These are phyloP conservation scores for Phytophthora tubulina DNA, from an alignment of 352 stramenopile species.

Conservation along the genomic window DNA sequence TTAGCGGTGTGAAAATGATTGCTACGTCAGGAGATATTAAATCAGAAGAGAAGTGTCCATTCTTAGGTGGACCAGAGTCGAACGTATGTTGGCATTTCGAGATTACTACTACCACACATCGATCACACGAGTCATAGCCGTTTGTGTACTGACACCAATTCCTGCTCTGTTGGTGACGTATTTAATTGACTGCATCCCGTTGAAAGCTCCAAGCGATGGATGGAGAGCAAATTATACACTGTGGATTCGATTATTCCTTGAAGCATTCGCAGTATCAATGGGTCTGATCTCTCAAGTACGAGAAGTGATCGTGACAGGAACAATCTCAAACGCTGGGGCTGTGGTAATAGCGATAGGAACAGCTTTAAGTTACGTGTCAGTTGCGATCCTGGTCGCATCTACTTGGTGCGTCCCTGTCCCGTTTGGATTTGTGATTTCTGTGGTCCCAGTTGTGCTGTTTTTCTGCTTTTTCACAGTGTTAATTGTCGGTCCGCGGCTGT, in stretches of 20 bases:
- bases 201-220: constrained; percentile 7
- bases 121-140: background rate
- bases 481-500: background rate
- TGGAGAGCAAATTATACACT: constrained; percentile 28
- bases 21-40: too few relatives aligned
- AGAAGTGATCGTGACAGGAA: background rate
- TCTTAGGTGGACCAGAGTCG: too few relatives aligned
- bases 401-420: constrained; percentile 28
- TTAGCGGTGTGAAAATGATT: too few relatives aligned
- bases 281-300: background rate
- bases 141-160: constrained; percentile 21
- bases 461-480: constrained; percentile 11
- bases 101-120: constrained; percentile 8
- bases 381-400: constrained; percentile 5
- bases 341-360: constrained; percentile 1
- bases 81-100: constrained; percentile 1
- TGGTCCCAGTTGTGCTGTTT: constrained; percentile 7
- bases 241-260: constrained; percentile 22
- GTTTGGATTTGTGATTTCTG: constrained; percentile 18
- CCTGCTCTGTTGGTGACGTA: constrained; percentile 12
- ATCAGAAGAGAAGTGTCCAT: too few relatives aligned
- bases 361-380: background rate
- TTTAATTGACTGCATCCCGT: constrained; percentile 34
- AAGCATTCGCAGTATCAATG: background rate
- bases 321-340: background rate